Evolutionary conservation across 768 basidiomycete genomes (phyloP).

Genomic region (Phaffia tasmanica): DNA sequence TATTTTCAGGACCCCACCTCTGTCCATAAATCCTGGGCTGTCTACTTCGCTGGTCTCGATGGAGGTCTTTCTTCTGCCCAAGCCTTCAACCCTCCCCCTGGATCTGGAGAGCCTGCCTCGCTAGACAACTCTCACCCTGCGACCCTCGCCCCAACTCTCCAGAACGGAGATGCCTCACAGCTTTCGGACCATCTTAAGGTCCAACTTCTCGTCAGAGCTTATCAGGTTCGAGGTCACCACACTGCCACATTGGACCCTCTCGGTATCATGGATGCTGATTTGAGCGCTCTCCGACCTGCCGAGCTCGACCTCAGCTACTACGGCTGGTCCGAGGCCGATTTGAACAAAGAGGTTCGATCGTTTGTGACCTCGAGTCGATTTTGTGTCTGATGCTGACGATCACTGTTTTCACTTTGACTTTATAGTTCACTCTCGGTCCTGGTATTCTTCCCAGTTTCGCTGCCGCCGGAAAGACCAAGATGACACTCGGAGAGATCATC

Average conservation of each 20-base stretch:
- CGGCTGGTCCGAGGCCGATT: slow-evolving; percentile 85
- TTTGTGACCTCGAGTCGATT: not conserved
- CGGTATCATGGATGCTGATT: slow-evolving; percentile 80
- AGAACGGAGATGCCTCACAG: slow-evolving; percentile 53
- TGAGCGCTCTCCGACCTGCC: slow-evolving; percentile 63
- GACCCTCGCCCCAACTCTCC: slow-evolving; percentile 40
- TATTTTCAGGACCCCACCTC: slow-evolving; percentile 62
- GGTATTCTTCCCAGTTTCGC: slow-evolving; percentile 95
- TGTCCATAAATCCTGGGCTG: slow-evolving; percentile 88
- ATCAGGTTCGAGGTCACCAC: slow-evolving; percentile 97
- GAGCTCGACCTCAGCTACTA: slow-evolving; percentile 91
- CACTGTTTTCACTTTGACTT: not conserved
- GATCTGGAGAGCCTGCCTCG: slow-evolving; percentile 37
- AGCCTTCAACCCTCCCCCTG: slow-evolving; percentile 77
- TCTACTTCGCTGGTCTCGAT: slow-evolving; percentile 88
- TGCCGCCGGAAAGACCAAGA: slow-evolving; percentile 68
- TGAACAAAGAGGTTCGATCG: slow-evolving; percentile 58
- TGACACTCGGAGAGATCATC: slow-evolving; percentile 86
- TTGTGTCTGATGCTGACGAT: not conserved
- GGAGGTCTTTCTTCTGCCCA: slow-evolving; percentile 56
- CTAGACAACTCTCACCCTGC: slow-evolving; percentile 4
- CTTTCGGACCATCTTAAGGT: slow-evolving; percentile 92
- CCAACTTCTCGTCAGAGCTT: slow-evolving; percentile 93
- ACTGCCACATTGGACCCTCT: slow-evolving; percentile 91
- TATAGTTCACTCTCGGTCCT: slow-evolving; percentile 71